These are phyloP conservation scores for Magnaporthiopsis incrustans DNA, from an alignment of 2,329 filamentous ascomycete genomes.

Conservation along the genomic window DNA sequence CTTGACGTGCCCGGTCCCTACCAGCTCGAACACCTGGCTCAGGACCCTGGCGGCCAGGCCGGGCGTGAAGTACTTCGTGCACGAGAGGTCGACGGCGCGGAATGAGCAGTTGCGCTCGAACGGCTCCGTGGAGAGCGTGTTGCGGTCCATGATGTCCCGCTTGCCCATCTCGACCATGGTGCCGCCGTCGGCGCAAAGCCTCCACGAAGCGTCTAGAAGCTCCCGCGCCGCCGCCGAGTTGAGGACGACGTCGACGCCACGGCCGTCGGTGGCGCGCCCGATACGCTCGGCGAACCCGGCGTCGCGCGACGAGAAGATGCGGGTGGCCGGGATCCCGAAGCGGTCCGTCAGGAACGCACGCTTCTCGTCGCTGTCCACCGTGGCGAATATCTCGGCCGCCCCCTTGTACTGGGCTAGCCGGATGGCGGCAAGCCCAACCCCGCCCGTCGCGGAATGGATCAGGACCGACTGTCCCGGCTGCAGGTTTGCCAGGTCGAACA, in stretches of 20 bases:
- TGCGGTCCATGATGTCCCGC: neutral
- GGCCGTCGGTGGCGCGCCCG: conserved; percentile 7
- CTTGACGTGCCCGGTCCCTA: too few species aligned
- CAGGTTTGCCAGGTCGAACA: conserved; percentile 16
- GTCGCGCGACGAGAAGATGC: conserved; percentile 27
- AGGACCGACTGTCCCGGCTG: conserved; percentile 24
- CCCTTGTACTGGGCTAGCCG: conserved; percentile 28
- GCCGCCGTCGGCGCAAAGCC: too few species aligned
- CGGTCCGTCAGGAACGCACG: conserved; percentile 21
- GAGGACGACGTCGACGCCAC: conserved; percentile 5
- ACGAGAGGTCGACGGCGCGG: neutral
- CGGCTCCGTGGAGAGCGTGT: neutral
- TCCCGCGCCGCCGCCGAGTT: conserved; percentile 3
- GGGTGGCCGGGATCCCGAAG: conserved; percentile 21
- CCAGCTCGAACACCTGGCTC: too few species aligned
- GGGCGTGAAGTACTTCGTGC: too few species aligned
- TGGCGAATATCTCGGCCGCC: conserved; percentile 33
- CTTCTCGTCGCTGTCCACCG: conserved; percentile 25
- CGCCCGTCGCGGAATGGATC: conserved; percentile 35
- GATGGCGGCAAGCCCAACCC: conserved; percentile 35
- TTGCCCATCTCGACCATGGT: conserved; percentile 4
- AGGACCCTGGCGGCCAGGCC: too few species aligned
- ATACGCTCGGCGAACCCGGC: conserved; percentile 22
- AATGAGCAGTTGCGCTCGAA: neutral
- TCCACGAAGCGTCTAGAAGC: conserved; percentile 4